phyloP scores from a whole-genome alignment of 129 eudicot species.

The Kitagawia praeruptora region DNA sequence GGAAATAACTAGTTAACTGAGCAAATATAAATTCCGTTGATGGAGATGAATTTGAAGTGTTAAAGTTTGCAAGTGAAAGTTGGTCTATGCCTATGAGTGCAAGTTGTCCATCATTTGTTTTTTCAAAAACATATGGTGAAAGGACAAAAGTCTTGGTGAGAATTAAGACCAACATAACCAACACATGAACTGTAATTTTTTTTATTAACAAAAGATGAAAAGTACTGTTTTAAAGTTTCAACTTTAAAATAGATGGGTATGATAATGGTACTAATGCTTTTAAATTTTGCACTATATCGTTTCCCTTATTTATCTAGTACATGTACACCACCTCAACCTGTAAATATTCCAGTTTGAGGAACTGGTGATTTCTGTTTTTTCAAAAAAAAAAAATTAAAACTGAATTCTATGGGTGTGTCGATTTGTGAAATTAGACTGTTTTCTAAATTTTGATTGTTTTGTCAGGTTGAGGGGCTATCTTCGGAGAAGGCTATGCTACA shows the following conservation, averaged over 20 bases:
- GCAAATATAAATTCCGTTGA: not conserved
- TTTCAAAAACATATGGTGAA: not conserved
- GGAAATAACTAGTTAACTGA: not conserved
- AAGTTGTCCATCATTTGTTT: not conserved
- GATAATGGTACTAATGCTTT: not conserved
- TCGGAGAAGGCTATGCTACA: slow-evolving; percentile 81
- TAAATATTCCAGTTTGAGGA: not conserved
- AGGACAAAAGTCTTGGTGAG: not conserved
- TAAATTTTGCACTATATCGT: not conserved
- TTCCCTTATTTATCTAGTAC: not conserved
- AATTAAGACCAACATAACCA: not conserved
- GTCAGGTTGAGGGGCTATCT: slow-evolving; percentile 79
- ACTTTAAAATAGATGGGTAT: not conserved
- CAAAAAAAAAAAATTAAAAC: not conserved
- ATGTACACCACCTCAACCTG: not conserved
- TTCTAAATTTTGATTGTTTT: not conserved
- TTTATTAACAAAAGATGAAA: not conserved
- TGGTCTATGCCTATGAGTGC: not conserved
- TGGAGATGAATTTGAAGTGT: not conserved
- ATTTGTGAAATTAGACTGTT: not conserved
- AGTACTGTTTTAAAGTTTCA: not conserved
- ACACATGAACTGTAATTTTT: not conserved
- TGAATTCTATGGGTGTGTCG: not conserved
- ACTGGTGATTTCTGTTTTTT: not conserved
- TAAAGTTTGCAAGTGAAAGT: not conserved